phyloP scores from a whole-genome alignment of 306 rosid species.

The Cucumis cinereus region DNA sequence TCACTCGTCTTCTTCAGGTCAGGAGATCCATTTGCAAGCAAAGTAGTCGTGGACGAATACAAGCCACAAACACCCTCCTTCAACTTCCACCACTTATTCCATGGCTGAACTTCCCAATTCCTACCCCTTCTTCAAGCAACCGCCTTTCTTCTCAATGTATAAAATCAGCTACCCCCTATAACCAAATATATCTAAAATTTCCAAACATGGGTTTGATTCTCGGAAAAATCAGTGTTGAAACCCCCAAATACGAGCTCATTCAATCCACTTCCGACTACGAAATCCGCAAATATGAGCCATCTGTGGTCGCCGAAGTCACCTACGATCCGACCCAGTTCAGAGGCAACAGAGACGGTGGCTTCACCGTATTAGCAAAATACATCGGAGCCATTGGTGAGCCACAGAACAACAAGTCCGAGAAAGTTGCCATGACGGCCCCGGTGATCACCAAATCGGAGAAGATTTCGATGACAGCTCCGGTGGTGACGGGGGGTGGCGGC shows the following conservation, averaged over 20 bases:
- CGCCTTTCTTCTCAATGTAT: not conserved
- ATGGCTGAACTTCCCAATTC: not conserved
- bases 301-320: slow-evolving; percentile 60
- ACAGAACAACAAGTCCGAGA: slow-evolving; percentile 58
- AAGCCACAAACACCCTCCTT: not conserved
- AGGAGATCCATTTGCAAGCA: not conserved
- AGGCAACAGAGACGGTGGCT: slow-evolving; percentile 79
- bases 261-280: slow-evolving; percentile 45
- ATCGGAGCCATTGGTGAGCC: slow-evolving; percentile 73
- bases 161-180: not conserved
- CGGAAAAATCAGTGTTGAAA: slow-evolving; percentile 58
- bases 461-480: slow-evolving; percentile 78
- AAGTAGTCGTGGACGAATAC: slow-evolving; percentile 1
- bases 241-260: slow-evolving; percentile 38
- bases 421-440: slow-evolving; percentile 78
- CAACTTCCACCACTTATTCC: slow-evolving; percentile 6
- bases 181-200: slow-evolving; percentile 4
- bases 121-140: not conserved
- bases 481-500: slow-evolving; percentile 30
- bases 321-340: slow-evolving; percentile 64
- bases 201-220: slow-evolving; percentile 64
- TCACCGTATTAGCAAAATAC: slow-evolving; percentile 52
- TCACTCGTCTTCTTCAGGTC: not conserved
- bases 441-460: slow-evolving; percentile 55
- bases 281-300: slow-evolving; percentile 50